Percentiles rank a stretch among this genome's conserved stretches.
Evolutionary conservation across 2,329 filamentous ascomycete genomes (phyloP).

Genomic region (Fonsecaea multimorphosa): DNA sequence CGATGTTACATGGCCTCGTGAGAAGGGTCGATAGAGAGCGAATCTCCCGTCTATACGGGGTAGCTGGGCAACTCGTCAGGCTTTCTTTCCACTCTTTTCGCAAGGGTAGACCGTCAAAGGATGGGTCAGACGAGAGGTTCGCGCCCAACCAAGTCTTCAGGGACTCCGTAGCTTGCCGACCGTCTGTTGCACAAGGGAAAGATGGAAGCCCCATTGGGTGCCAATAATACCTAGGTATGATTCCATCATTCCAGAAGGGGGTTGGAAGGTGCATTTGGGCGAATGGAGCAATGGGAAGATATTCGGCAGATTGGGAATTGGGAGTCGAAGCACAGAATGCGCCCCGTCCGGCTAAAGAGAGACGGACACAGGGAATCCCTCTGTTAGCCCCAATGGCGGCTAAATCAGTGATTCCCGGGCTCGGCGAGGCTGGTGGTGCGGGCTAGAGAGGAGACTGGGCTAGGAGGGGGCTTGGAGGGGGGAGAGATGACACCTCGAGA

Average conservation of each 20-base stretch:
- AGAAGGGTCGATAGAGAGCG: neutral
- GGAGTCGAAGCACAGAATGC: constrained; percentile 1
- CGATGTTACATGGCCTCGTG: neutral
- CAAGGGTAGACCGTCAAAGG: neutral
- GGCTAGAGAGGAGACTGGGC: neutral
- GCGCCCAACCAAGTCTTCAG: neutral
- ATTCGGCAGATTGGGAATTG: constrained; percentile 21
- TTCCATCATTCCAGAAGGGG: constrained; percentile 15
- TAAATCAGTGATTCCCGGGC: constrained; percentile 7
- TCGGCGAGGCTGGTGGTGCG: neutral
- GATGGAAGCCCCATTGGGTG: neutral
- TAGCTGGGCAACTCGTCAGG: constrained; percentile 1
- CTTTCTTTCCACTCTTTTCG: neutral
- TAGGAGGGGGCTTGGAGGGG: neutral
- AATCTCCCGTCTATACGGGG: neutral
- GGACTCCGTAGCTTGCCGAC: neutral
- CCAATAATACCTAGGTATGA: no score
- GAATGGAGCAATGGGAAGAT: constrained; percentile 9
- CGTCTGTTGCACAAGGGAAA: neutral
- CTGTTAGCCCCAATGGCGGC: constrained; percentile 12
- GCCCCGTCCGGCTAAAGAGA: constrained; percentile 17
- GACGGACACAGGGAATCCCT: neutral
- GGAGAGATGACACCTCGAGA: neutral
- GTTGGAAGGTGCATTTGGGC: neutral
- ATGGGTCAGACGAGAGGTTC: neutral